These are phyloP conservation scores for Saturnispora silvae DNA, from an alignment of 805 yeast genomes.

Conservation along the genomic window DNA sequence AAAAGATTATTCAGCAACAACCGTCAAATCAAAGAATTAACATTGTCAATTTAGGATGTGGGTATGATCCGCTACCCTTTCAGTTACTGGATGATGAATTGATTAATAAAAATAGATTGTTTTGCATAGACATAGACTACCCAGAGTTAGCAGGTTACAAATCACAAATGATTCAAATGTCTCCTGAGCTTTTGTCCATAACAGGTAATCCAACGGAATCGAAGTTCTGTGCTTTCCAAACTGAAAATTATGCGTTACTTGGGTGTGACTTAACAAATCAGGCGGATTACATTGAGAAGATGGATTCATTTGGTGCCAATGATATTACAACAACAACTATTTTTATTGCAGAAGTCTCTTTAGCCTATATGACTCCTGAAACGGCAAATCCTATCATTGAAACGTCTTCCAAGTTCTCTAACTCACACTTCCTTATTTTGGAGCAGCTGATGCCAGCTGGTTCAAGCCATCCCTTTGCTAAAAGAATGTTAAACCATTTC, in stretches of 20 bases:
- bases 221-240: slow-evolving; percentile 27
- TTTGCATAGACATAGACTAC: slow-evolving; percentile 65
- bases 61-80: slow-evolving; percentile 57
- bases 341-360: slow-evolving; percentile 73
- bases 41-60: slow-evolving; percentile 70
- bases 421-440: slow-evolving; percentile 51
- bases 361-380: slow-evolving; percentile 66
- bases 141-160: slow-evolving; percentile 56
- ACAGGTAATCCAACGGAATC: slow-evolving; percentile 34
- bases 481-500: slow-evolving; percentile 67
- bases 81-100: slow-evolving; percentile 30
- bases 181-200: slow-evolving; percentile 36
- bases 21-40: slow-evolving; percentile 14
- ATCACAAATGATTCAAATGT: slow-evolving; percentile 36
- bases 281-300: slow-evolving; percentile 26
- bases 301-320: slow-evolving; percentile 21
- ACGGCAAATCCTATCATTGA: slow-evolving; percentile 53
- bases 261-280: slow-evolving; percentile 58
- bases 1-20: slow-evolving; percentile 31
- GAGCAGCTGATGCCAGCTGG: slow-evolving; percentile 70
- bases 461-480: slow-evolving; percentile 52
- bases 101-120: slow-evolving; percentile 17
- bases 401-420: slow-evolving; percentile 33
- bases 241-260: slow-evolving; percentile 41
- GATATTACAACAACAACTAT: slow-evolving; percentile 32